Evolutionary conservation across 1,284 basidiomycete species (phyloP), one percentile per base, ranked within the genome.

Genomic region (Apiotrichum sp.): DNA sequence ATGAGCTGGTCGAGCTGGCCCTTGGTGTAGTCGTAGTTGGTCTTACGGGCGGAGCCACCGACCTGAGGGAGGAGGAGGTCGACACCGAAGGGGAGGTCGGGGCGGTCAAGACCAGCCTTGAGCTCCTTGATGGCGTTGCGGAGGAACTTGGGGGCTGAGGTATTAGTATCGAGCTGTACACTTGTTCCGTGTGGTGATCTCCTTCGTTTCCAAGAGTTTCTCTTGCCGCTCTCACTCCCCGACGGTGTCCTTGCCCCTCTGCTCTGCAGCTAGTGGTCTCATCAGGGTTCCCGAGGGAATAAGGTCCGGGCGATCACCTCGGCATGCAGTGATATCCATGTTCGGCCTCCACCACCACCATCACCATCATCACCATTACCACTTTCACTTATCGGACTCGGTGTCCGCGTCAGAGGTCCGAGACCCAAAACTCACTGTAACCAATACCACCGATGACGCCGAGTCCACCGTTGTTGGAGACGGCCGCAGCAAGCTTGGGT

Each of bases 381-480:
- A 22, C 22, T 22, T 22, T 22, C 22, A 22, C 22, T 22, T 22
- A 22, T 22, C 22, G 22, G 22, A 22, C 22, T 22, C 22, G 22
- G 22, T 22, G 22, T 22, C 22, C 22, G 22, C 22, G 22, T 22
- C 22, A 22, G 22, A 22, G 22, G 22, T 22, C 22, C 22, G 22
- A 50, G 33, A 7, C 31, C 31, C 9, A 33, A n/a, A 7, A 35
- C 88, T 67, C 86, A 88, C 2, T 22, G 22, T 22, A 22, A 22
- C 88, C 86, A 38, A 88, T 77, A 53, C 89, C 89, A 52, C 90
- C 90, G 61, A 93, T 88, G 56, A 92, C 88, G 58, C 90, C 90
- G 36, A 93, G 70, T 50, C 90, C 90, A 46, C 88, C 88, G 49
- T 88, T 89, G 66, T 92, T 93, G 7, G 75, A 74, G 10, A 75